Evolutionary conservation across 805 yeast species (phyloP).

Genomic region (Starmera quercuum): DNA sequence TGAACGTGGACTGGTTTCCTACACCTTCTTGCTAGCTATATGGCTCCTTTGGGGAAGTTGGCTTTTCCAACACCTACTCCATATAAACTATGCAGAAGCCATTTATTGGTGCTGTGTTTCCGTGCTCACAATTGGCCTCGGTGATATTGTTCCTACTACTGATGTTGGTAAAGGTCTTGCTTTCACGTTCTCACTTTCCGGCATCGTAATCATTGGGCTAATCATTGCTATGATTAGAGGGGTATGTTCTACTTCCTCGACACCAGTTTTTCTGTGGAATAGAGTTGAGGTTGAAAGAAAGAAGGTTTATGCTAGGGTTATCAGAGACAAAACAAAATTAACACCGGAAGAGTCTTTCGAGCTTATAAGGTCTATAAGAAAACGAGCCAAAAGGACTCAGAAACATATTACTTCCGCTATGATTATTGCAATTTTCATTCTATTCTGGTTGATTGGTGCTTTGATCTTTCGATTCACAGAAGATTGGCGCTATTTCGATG

Average conservation of each 20-base stretch:
- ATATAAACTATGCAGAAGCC: conserved; percentile 53
- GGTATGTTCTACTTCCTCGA: conserved; percentile 51
- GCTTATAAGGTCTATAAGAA: conserved; percentile 45
- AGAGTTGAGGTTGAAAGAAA: conserved; percentile 45
- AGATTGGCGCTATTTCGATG: conserved; percentile 63
- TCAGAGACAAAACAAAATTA: conserved; percentile 14
- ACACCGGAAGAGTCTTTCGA: conserved; percentile 44
- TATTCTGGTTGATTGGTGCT: conserved; percentile 73
- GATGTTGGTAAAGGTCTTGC: conserved; percentile 49
- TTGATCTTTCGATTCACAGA: conserved; percentile 52
- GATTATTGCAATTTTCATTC: conserved; percentile 37
- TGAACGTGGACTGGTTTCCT: conserved; percentile 69
- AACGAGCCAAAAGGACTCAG: conserved; percentile 31
- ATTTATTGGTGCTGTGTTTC: conserved; percentile 70
- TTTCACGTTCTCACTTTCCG: conserved; percentile 58
- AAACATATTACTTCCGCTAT: conserved; percentile 28
- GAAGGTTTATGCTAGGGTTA: conserved; percentile 18
- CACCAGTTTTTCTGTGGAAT: conserved; percentile 62
- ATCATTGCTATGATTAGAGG: conserved; percentile 63
- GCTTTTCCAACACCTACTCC: conserved; percentile 38
- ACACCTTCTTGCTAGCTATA: conserved; percentile 52
- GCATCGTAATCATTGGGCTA: conserved; percentile 68
- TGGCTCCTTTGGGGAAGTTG: conserved; percentile 75
- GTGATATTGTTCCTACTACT: conserved; percentile 56
- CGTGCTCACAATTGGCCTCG: conserved; percentile 72